These are phyloP conservation scores for Ogataea populi-albae DNA, from an alignment of 805 yeast genomes.

Conservation along the genomic window DNA sequence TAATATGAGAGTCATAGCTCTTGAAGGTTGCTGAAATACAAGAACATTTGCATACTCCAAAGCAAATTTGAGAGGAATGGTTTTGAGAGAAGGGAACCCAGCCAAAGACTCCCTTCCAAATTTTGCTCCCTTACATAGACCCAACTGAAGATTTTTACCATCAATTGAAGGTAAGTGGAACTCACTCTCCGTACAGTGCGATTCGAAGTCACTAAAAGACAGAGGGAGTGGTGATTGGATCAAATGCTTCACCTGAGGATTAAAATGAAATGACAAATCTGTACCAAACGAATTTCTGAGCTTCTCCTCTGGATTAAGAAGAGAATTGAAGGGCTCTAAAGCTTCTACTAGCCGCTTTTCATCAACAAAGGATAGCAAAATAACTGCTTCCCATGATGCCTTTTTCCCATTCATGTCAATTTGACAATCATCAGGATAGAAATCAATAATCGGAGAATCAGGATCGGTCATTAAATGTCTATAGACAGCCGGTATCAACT, in stretches of 20 bases:
- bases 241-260: conserved; percentile 67
- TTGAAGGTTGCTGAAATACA: conserved; percentile 83
- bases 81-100: conserved; percentile 83
- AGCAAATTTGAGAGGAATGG: conserved; percentile 58
- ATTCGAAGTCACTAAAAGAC: conserved; percentile 72
- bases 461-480: conserved; percentile 84
- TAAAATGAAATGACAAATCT: conserved; percentile 65
- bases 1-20: conserved; percentile 77
- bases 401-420: conserved; percentile 92
- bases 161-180: conserved; percentile 50
- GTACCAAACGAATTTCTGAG: conserved; percentile 72
- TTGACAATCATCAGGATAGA: conserved; percentile 85
- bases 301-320: conserved; percentile 66
- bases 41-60: conserved; percentile 61
- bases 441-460: conserved; percentile 81
- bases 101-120: conserved; percentile 72
- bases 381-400: conserved; percentile 98
- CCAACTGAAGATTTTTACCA: conserved; percentile 42
- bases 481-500: conserved; percentile 72
- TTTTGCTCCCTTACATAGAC: conserved; percentile 63
- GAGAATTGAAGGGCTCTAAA: conserved; percentile 61
- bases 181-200: conserved; percentile 69
- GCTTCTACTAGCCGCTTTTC: conserved; percentile 70
- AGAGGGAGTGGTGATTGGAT: conserved; percentile 77
- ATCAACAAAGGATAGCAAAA: conserved; percentile 87